Conservation (phyloP, 192 early-diverging fungal species). For the Gigaspora rosea region DNA sequence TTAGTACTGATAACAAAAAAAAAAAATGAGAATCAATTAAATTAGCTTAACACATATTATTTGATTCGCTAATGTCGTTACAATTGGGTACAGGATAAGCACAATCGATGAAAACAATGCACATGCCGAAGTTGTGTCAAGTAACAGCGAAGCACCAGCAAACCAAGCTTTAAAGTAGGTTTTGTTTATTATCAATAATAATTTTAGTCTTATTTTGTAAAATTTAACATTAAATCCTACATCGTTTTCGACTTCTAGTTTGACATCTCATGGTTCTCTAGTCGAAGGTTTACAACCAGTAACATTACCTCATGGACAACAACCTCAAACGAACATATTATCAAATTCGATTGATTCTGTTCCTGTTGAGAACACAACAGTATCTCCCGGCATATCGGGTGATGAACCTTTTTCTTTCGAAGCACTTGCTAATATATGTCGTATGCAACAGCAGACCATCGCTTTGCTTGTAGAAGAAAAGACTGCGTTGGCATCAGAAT, state of each 20-base stretch:
- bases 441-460: constrained; percentile 27
- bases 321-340: background rate
- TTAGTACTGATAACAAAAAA: background rate
- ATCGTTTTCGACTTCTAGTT: background rate
- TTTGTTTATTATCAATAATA: background rate
- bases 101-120: background rate
- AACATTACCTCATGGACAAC: constrained; percentile 13
- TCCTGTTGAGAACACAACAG: background rate
- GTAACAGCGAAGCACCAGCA: background rate
- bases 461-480: constrained; percentile 26
- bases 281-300: constrained; percentile 29
- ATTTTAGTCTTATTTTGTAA: background rate
- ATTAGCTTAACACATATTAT: background rate
- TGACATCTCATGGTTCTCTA: background rate
- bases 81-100: background rate
- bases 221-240: background rate
- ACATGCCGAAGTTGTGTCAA: background rate
- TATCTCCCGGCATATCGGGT: background rate
- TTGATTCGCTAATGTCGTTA: background rate
- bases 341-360: background rate
- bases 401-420: constrained; percentile 11
- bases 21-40: background rate
- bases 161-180: background rate
- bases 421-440: constrained; percentile 20
- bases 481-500: background rate